These are phyloP conservation scores for Microcyclosporella mali DNA, from an alignment of 2,329 filamentous ascomycete genomes.

Conservation along the genomic window DNA sequence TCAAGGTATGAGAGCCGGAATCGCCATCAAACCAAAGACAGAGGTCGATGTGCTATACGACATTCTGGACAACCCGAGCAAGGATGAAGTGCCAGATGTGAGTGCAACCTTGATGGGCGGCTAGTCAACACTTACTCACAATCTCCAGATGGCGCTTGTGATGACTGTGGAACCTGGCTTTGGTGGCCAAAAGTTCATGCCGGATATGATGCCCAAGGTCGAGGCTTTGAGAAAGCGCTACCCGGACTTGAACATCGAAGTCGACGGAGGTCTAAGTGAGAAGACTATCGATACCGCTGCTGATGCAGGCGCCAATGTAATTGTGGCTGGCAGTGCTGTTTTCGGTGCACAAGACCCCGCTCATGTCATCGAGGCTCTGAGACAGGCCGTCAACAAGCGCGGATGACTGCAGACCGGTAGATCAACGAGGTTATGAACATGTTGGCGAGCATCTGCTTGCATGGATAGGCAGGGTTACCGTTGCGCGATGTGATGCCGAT, in stretches of 20 bases:
- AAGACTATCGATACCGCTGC: slow-evolving; percentile 90
- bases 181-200: slow-evolving; percentile 98
- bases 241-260: slow-evolving; percentile 91
- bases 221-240: slow-evolving; percentile 74
- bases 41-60: slow-evolving; percentile 88
- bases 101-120: slow-evolving; percentile 34
- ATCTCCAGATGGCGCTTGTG: slow-evolving; percentile 80
- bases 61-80: slow-evolving; percentile 66
- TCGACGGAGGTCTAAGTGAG: slow-evolving; percentile 85
- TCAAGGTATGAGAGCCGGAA: slow-evolving; percentile 79
- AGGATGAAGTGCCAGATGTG: slow-evolving; percentile 81
- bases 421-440: slow-evolving; percentile 12
- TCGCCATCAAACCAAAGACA: slow-evolving; percentile 92
- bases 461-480: too few relatives aligned
- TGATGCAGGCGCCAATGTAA: slow-evolving; percentile 93
- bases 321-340: slow-evolving; percentile 92
- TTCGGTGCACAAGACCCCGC: slow-evolving; percentile 86
- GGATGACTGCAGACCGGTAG: slow-evolving; percentile 26
- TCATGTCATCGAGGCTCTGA: slow-evolving; percentile 76
- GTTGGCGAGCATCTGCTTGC: background rate
- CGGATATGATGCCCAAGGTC: slow-evolving; percentile 90
- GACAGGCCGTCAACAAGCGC: slow-evolving; percentile 68
- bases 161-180: slow-evolving; percentile 99
- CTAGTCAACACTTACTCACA: background rate
- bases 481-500: too few relatives aligned